Conservation (phyloP, 2,329 filamentous ascomycete species). For the Fusarium sp. region DNA sequence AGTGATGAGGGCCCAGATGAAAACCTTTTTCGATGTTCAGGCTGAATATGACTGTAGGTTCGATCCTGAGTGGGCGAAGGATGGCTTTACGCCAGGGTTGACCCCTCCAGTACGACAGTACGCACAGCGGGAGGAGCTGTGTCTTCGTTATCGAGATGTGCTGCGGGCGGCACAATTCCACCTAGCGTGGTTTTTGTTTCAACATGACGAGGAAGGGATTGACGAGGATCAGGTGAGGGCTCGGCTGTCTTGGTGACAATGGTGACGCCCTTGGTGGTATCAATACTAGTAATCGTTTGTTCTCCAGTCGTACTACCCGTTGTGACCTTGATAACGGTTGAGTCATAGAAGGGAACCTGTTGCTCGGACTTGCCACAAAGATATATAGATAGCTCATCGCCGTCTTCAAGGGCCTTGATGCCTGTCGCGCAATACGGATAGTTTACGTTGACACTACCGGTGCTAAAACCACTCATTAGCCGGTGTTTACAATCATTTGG, state of each 20-base stretch:
- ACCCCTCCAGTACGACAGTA: too few relatives aligned
- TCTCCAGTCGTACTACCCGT: not conserved
- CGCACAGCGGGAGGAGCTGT: too few relatives aligned
- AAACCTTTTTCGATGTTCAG: too few relatives aligned
- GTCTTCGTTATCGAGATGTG: too few relatives aligned
- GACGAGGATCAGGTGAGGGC: not conserved
- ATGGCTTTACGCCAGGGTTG: too few relatives aligned
- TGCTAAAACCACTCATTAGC: not conserved
- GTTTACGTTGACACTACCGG: not conserved
- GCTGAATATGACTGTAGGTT: too few relatives aligned
- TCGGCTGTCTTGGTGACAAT: not conserved
- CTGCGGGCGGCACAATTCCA: too few relatives aligned
- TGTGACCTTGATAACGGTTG: not conserved
- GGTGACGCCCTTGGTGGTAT: not conserved
- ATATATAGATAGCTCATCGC: not conserved
- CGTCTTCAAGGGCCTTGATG: not conserved
- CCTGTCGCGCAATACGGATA: not conserved
- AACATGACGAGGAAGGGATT: too few relatives aligned
- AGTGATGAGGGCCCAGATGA: too few relatives aligned
- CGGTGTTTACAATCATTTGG: rapidly evolving
- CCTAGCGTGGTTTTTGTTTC: too few relatives aligned
- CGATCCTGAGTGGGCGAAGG: too few relatives aligned
- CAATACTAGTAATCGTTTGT: not conserved
- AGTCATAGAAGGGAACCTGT: not conserved
- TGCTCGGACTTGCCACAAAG: not conserved